A percentile compares a stretch with the other conserved stretches of the same genome.
phyloP scores from a whole-genome alignment of 169 alveolate species.

The Eimeria maxima region DNA sequence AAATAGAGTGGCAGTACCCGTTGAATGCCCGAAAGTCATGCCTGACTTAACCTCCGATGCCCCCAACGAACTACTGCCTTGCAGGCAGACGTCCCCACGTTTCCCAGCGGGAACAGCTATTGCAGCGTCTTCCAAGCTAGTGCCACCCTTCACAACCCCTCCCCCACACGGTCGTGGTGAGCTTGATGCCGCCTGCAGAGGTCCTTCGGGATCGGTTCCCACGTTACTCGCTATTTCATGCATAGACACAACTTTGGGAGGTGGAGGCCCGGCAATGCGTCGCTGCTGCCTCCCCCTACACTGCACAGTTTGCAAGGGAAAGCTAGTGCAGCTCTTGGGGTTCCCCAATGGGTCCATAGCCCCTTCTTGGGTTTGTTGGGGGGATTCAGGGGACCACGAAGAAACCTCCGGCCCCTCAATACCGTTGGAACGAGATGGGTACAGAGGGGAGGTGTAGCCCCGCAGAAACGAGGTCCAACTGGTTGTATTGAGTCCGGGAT shows the following conservation, averaged over 20 bases:
- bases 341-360: not conserved
- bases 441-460: not conserved
- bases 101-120: slow-evolving; percentile 7
- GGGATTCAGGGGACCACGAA: not conserved
- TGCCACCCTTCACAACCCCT: not conserved
- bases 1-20: not conserved
- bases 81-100: not conserved
- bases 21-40: not conserved
- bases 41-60: not conserved
- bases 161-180: not conserved
- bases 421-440: not conserved
- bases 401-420: not conserved
- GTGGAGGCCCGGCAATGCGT: slow-evolving; percentile 51
- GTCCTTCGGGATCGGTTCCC: not conserved
- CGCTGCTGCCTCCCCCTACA: not conserved
- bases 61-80: not conserved
- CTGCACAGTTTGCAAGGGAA: not conserved
- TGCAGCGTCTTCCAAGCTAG: slow-evolving; percentile 40
- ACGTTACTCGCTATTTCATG: not conserved
- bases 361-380: not conserved
- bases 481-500: not conserved
- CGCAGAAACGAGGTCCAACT: not conserved
- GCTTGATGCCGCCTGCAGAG: not conserved
- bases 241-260: slow-evolving; percentile 22
- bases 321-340: not conserved